Evolutionary conservation across 495 filamentous ascomycete species (phyloP), one percentile per base, ranked within the genome.

Genomic region (Cenococcum geophilum): DNA sequence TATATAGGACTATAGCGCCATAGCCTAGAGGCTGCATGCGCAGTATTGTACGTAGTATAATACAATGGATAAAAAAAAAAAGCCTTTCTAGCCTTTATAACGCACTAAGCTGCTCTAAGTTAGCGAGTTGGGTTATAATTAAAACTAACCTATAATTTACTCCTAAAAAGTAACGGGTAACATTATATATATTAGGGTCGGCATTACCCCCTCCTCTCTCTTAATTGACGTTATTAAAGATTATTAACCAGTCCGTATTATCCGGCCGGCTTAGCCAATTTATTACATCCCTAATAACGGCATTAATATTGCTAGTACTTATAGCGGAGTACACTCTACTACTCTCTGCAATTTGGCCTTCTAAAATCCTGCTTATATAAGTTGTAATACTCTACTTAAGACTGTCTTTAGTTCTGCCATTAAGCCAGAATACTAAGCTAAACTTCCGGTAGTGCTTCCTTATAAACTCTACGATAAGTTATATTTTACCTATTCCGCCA

Each of bases 111-210:
- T 47, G 42, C 10, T 16, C 3, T 16, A 47, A 9, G 20, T 63
- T 54, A 1, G 68, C 61, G 40, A 68, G 73, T 35, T 72, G 70
- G 1, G 75, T 76, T 50, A 73, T 76, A 18, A 76, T 68, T 12
- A 77, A 53, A 37, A 76, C 61, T 9, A 67, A 69, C 2, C 73
- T 75, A 56, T 76, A 72, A 49, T 68, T 49, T 18, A 58, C 37
- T 11, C 69, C 60, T 4, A 73, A 70, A 25, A 77, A 60, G 55
- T 68, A 76, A 18, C 49, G 59, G 16, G 55, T 43, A 54, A 77
- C 70, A 58, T 77, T 64, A 34, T 68, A 59, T 34, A 51, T 60
- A 48, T 67, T n/a, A n/a, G n/a, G n/a, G n/a, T n/a, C 32, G 32
- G 59, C 63, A 34, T 63, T 54, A 12, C 3, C 10, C 42, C 10